A percentile compares a stretch with the other conserved stretches of the same genome.
Evolutionary conservation across 306 rosid species (phyloP).

Genomic region (Hippophae rhamnoides): DNA sequence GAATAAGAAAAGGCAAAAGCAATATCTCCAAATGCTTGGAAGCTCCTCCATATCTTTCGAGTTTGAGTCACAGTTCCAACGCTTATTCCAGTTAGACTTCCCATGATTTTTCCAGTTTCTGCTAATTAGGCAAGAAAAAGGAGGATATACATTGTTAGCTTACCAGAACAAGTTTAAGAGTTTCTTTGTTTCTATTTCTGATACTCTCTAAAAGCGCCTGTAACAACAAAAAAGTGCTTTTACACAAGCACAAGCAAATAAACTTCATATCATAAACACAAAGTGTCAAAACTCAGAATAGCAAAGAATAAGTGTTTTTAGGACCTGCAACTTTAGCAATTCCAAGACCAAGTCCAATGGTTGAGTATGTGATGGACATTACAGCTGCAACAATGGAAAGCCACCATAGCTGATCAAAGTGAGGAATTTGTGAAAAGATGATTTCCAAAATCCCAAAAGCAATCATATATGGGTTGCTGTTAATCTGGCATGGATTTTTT

Average conservation of each 20-base stretch:
- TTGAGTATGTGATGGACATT: constrained; percentile 77
- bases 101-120: constrained; percentile 39
- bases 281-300: too few species aligned
- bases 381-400: constrained; percentile 76
- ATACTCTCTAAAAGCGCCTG: too few species aligned
- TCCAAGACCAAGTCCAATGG: constrained; percentile 81
- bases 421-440: constrained; percentile 66
- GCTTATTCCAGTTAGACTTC: constrained; percentile 51
- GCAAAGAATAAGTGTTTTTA: not conserved
- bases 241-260: not conserved
- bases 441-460: constrained; percentile 60
- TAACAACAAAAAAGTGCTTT: too few species aligned
- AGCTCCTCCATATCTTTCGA: constrained; percentile 61
- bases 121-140: not conserved
- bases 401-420: constrained; percentile 82
- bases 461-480: constrained; percentile 66
- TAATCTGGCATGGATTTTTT: constrained; percentile 52
- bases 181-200: too few species aligned
- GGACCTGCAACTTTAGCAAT: constrained; percentile 53
- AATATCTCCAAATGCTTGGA: constrained; percentile 76
- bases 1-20: constrained; percentile 92
- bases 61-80: constrained; percentile 50
- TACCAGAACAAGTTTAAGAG: not conserved
- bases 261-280: too few species aligned
- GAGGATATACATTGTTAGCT: not conserved